Percentiles rank a stretch among this genome's conserved stretches.
These are phyloP conservation scores for Paraglomus occultum DNA, from an alignment of 192 early-diverging fungal species.

Conservation along the genomic window DNA sequence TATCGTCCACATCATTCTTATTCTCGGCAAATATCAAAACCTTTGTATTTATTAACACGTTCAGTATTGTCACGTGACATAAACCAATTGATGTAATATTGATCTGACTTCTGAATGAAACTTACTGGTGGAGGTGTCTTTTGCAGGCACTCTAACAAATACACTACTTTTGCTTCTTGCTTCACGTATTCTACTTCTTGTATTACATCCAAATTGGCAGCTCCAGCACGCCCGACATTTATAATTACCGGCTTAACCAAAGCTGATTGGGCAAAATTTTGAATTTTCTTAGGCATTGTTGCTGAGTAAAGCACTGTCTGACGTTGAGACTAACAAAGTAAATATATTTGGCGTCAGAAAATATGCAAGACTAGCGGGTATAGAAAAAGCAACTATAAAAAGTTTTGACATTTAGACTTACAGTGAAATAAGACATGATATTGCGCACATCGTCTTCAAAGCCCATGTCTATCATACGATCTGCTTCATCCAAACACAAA, in stretches of 20 bases:
- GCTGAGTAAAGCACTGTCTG: conserved; percentile 97
- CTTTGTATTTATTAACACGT: conserved; percentile 29
- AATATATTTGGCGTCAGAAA: conserved; percentile 2
- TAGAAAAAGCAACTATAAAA: background rate
- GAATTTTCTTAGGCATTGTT: conserved; percentile 99
- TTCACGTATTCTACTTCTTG: conserved; percentile 98
- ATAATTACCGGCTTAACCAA: conserved; percentile 88
- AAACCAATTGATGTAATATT: conserved; percentile 4
- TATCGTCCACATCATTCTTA: conserved; percentile 99
- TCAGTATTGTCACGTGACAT: background rate
- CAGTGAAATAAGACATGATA: conserved; percentile 92
- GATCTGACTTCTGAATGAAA: conserved; percentile 8
- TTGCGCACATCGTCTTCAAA: conserved; percentile 97
- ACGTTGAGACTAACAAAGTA: conserved; percentile 64
- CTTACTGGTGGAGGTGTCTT: conserved; percentile 91
- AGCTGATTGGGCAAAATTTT: conserved; percentile 89
- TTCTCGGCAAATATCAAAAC: conserved; percentile 97
- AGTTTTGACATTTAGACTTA: conserved; percentile 16
- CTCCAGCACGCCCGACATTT: conserved; percentile 98
- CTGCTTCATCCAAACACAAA: conserved; percentile 97
- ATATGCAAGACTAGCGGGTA: too few species aligned
- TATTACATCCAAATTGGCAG: conserved; percentile 94
- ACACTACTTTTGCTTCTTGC: conserved; percentile 92
- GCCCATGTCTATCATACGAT: conserved; percentile 98
- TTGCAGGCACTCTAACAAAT: conserved; percentile 92